A percentile compares a stretch with the other conserved stretches of the same genome.
phyloP scores from a whole-genome alignment of 2,329 filamentous ascomycete genomes.

The Beauveria medogensis region DNA sequence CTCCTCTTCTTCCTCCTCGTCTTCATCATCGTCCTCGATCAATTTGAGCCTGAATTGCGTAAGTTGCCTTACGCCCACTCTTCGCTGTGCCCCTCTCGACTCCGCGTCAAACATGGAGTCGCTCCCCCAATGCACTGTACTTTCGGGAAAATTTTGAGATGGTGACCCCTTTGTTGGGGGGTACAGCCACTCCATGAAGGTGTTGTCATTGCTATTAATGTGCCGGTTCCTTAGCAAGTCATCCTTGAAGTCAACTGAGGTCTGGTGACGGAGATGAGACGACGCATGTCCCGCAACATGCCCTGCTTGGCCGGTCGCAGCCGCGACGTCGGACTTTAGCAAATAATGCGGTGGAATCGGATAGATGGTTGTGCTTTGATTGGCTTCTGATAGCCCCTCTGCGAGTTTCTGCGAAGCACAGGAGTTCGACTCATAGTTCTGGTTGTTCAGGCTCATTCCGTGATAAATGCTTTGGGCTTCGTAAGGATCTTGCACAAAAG shows the following conservation, averaged over 20 bases:
- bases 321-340: neutral
- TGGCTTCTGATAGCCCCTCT: neutral
- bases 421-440: neutral
- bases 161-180: neutral
- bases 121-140: conserved; percentile 3
- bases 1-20: neutral
- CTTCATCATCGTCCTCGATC: neutral
- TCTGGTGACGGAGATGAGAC: conserved; percentile 4
- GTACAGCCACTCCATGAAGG: conserved; percentile 6
- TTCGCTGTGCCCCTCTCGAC: neutral
- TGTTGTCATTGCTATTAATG: neutral
- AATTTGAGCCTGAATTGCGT: conserved; percentile 5
- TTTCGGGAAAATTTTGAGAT: neutral
- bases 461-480: neutral
- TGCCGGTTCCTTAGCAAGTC: neutral
- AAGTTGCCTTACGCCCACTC: conserved; percentile 3
- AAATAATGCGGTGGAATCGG: neutral
- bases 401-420: neutral
- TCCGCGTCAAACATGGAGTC: conserved; percentile 3
- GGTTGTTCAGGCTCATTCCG: neutral
- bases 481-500: conserved; percentile 2
- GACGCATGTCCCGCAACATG: neutral
- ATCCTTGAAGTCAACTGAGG: conserved; percentile 7
- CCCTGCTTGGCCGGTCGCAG: neutral
- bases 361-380: neutral